Evolutionary conservation across 257 asterid genomes (phyloP), one percentile per base, ranked within the genome.

Genomic region (Handroanthus guayacan): DNA sequence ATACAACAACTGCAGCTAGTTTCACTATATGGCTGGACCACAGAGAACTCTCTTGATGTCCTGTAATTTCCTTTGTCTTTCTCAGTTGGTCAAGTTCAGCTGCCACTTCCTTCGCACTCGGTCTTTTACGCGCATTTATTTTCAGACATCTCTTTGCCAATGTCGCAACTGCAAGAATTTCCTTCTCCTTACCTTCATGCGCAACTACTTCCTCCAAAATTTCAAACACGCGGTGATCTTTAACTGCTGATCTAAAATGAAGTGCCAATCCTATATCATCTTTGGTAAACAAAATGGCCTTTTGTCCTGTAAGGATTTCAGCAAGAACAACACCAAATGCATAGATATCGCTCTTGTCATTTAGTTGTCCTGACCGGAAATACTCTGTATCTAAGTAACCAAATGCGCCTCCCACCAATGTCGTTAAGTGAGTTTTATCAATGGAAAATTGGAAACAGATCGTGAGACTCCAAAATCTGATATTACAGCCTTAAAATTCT

Each of bases 371-470:
- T 1, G 86, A 57, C 17, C 45, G 58, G 38, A 82, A 82, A 75
- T 82, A 85, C 67, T 74, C 79, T 7, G 87, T 86, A 76, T 82
- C 89, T 52, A 85, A 39, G 75, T 82, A 80, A 6, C 87, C 85
- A n/a, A 82, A 80, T 44, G 89, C 82, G 37, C 82, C 87, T 13
- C 89, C 85, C 0, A 85, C 87, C 8, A 58, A 39, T 13, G 82
- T 81, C 11, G 84, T 81, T 13, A 81, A 16, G 65, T 77, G 85
- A 37, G 82, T 77, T 55, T 71, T 79, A 9, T 82, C 85, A 1
- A 67, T 50, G 14, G 87, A 70, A 17, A 85, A 1, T 62, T 50
- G 14, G 87, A 70, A 17, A 85, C 79, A 1, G 83, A 75, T 38
- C 82, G 77, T 4, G 85, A 80, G 13, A 82, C 68, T 17, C 84